Conservation (phyloP, 2,329 filamentous ascomycete species). For the Aureobasidium sp. region DNA sequence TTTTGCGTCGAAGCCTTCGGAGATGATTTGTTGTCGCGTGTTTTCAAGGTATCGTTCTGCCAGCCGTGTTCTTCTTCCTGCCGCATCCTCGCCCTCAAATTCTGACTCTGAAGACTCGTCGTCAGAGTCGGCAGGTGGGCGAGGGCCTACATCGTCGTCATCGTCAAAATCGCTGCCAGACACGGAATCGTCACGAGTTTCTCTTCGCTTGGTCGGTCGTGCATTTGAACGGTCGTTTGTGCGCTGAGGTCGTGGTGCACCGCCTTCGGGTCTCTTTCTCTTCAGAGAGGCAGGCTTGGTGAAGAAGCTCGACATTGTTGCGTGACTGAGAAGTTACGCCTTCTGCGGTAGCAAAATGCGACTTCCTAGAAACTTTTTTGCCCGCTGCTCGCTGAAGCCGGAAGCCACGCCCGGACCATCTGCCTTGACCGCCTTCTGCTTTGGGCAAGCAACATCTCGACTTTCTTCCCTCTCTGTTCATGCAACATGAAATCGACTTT, state of each 20-base stretch:
- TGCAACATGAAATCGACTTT: neutral
- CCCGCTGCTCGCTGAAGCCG: neutral
- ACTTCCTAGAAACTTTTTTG: slow-evolving; percentile 6
- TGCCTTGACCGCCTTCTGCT: neutral
- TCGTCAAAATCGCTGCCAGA: slow-evolving; percentile 73
- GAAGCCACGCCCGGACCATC: neutral
- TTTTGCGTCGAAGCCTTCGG: slow-evolving; percentile 88
- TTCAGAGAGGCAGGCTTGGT: slow-evolving; percentile 82
- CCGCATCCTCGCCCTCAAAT: slow-evolving; percentile 73
- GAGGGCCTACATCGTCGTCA: slow-evolving; percentile 31
- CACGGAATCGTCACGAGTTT: slow-evolving; percentile 65
- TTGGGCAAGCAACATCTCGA: neutral
- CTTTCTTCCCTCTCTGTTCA: neutral
- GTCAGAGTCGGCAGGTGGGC: slow-evolving; percentile 1
- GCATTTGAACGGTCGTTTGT: slow-evolving; percentile 39
- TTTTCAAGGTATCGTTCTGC: slow-evolving; percentile 92
- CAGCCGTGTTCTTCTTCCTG: slow-evolving; percentile 74
- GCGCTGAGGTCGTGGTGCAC: slow-evolving; percentile 34
- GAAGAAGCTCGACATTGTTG: slow-evolving; percentile 81
- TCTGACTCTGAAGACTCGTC: slow-evolving; percentile 35
- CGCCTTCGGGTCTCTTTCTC: slow-evolving; percentile 57
- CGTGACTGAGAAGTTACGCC: neutral
- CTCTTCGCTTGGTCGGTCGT: slow-evolving; percentile 35
- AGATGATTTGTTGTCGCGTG: slow-evolving; percentile 62
- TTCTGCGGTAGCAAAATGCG: neutral